These are phyloP conservation scores for Nicotiana benthamiana DNA, from an alignment of 257 asterid species.

Conservation along the genomic window DNA sequence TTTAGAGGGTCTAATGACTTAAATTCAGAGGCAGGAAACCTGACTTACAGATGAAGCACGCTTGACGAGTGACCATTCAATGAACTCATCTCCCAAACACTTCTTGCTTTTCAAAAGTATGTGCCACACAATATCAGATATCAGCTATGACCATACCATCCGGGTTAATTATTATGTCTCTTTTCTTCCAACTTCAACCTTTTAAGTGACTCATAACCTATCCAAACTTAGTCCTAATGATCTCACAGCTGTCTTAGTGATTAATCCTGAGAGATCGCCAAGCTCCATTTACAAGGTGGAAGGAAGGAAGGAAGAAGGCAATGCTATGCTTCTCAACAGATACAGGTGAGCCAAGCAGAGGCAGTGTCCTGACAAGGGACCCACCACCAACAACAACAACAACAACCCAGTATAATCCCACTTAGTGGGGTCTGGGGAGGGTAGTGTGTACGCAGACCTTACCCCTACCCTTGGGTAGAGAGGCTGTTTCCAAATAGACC, in stretches of 20 bases:
- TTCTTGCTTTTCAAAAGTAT: background rate
- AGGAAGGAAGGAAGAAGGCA: background rate
- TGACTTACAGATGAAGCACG: background rate
- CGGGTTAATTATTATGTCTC: background rate
- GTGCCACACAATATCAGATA: background rate
- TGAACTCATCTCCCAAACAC: background rate
- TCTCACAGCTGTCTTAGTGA: background rate
- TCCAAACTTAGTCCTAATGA: background rate
- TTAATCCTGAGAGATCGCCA: background rate
- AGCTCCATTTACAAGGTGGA: background rate
- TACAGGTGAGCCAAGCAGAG: background rate
- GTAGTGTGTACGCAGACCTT: no score
- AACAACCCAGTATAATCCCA: no score
- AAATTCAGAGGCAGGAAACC: background rate
- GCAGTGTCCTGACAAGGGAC: background rate
- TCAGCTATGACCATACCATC: background rate
- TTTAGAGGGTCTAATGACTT: background rate
- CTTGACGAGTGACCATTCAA: background rate
- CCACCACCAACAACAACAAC: no score
- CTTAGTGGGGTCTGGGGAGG: no score
- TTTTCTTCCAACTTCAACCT: background rate
- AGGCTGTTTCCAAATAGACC: no score
- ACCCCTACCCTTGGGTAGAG: no score
- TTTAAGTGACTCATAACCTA: background rate
- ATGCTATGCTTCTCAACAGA: background rate